These are phyloP conservation scores for Quercus bicolor DNA, from an alignment of 306 rosid species.

Conservation along the genomic window DNA sequence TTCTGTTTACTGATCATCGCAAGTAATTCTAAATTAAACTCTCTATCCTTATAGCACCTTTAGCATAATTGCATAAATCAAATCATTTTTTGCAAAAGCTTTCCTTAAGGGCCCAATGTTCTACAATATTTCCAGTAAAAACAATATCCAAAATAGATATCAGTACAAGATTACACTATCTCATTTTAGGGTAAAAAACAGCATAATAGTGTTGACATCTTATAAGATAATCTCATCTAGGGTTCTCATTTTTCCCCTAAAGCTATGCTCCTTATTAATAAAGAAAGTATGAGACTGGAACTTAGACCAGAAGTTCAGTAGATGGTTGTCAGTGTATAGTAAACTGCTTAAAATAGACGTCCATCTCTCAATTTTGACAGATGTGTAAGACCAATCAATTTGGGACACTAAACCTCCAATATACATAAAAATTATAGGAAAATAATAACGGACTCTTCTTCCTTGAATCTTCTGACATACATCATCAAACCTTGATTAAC, in stretches of 20 bases:
- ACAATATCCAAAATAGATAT: too few relatives aligned
- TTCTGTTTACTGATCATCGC: not conserved
- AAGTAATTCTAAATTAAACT: too few relatives aligned
- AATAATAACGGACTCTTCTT: not conserved
- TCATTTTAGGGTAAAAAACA: not conserved
- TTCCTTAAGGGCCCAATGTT: too few relatives aligned
- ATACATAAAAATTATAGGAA: not conserved
- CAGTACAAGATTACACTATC: too few relatives aligned
- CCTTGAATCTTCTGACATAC: not conserved
- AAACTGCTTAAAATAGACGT: not conserved
- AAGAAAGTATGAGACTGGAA: not conserved
- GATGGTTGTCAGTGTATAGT: not conserved
- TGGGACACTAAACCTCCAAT: not conserved
- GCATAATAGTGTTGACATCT: not conserved
- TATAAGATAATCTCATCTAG: not conserved
- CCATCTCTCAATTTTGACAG: not conserved
- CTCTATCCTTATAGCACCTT: too few relatives aligned
- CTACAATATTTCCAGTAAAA: too few relatives aligned
- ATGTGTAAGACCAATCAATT: not conserved
- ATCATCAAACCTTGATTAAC: slow-evolving; percentile 6
- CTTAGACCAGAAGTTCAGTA: not conserved
- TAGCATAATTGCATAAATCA: too few relatives aligned
- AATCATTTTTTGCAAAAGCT: too few relatives aligned
- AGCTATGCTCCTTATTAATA: not conserved
- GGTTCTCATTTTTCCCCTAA: not conserved